Base-by-base conservation (phyloP, 2,329 filamentous ascomycete species). In the Colletotrichum zoysiae region DNA sequence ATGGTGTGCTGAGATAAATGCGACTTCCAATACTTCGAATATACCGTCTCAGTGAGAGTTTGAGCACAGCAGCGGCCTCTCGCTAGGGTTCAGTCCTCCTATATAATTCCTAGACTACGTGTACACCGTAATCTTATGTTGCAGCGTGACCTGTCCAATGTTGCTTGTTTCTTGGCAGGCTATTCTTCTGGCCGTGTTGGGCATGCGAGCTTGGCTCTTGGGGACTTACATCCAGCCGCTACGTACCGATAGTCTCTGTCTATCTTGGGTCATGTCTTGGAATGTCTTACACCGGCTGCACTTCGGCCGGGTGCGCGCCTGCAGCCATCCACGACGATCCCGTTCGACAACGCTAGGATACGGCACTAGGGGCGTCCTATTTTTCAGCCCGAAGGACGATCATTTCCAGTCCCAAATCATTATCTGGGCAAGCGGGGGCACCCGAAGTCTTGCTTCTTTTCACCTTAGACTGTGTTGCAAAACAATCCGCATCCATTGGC, bases 221-320 rank as follows among this genome's bases (percentile, higher is more conserved):
- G 46, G 44, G 26, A 26, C 30, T 46, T 20, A 59, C 16, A 23
- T 26, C 35, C 46, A 60, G 4, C 12, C 20, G 12, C 44, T n/a
- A 48, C 42, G 30, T 33, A 20, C 30, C 12, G 57, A 68, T 53
- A n/a, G 38, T 23, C 35, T 44, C 23, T 35, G 7, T 42, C 65
- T 69, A 65, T 71, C 69, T 69, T 63, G 63, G 69, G 68, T 64
- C 2, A 8, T 69, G 65, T 71, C 65, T 69, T 16, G 38, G 46
- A 64, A 40, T 23, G n/a, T 55, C 33, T 55, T 65, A 64, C 65
- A 55, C 40, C 23, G n/a, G 18, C 9, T 55, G 23, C 40, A 55
- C 14, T 18, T 50, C 65, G 53, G 69, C 53, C 38, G 59, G 30
- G 42, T 42, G 46, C 53, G 26, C 42, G 18, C 53, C 65, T 71